Evolutionary conservation across 192 early-diverging fungal genomes (phyloP), one percentile per base, ranked within the genome.

Genomic region (Podila clonocystis): DNA sequence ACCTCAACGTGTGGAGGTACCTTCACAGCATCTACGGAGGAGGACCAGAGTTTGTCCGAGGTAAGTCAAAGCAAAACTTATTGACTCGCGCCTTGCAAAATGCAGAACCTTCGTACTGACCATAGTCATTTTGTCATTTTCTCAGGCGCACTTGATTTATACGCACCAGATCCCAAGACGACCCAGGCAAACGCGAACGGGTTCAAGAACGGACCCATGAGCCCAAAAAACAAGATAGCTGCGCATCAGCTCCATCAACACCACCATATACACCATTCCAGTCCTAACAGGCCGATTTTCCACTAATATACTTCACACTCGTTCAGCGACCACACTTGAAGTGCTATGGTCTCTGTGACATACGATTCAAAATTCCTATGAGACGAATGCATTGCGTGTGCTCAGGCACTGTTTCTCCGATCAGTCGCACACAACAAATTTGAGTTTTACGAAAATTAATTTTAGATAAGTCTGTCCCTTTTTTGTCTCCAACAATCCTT

Each of bases 1-100:
- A 85, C 26, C 22, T 17, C 11, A 58, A 28, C 57, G 84, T 85
- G 0, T 85, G 84, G 84, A 63, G 31, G 2, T 85, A 85, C 58
- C 59, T 85, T 58, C 63, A 82, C 29, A 38, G 48, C 28, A 68
- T 74, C 26, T 85, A 85, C 50, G 84, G 84, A 11, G 84, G 84
- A 11, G 84, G 84, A 6, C 84, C 84, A 28, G 68, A 74, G 65
- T 82, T 68, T 74, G 63, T 85, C 58, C 52, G 84, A 66, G 66
- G 83, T 84, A 78, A 30, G 30, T 11, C 59, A 20, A 19, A 24
- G 15, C 29, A 26, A 1, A 1, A 61, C 30, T 4, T 31, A 17
- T 61, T 61, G 29, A 9, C n/a, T 1, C 24, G 17, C 52, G 8
- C 50, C 15, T 45, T 15, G 12, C 8, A n/a, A 55, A 55, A 9